Base-by-base conservation (phyloP, 2,329 filamentous ascomycete genomes). In the Seiridium cupressi region DNA sequence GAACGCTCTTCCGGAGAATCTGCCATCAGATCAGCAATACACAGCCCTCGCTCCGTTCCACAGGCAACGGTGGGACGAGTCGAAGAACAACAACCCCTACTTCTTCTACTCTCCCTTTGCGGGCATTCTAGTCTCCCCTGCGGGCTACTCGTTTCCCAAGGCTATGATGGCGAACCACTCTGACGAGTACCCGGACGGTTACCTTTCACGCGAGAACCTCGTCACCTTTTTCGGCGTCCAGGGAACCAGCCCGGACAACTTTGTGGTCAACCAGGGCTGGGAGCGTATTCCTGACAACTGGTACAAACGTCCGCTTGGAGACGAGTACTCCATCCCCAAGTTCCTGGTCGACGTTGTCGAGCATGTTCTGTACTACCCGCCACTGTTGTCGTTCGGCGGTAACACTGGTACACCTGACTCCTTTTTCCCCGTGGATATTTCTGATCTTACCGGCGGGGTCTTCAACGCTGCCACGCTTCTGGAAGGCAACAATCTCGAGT, bases 101-200 rank as follows among this genome's bases (percentile, higher is more conserved):
- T 70, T 71, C 62, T 73, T 67, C 62, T 68, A 66, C 59, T 69
- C 62, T 7, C 70, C 72, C 35, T 66, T 70, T 54, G 64, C 61
- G 51, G 67, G 68, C 11, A 48, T 71, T 18, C 34, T 69, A 11
- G 70, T 70, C 42, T 60, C 56, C 8, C 66, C 63, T 35, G 70
- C 68, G 11, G 70, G 62, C 9, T 71, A 68, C 56, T 64, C 64
- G 5, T 73, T 74, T 55, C 60, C 69, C 44, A 67, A 66, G 58
- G 63, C 67, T 9, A 67, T 72, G 57, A 70, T 74, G 60, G 68
- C 74, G 10, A 81, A 81, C 61, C 72, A 80, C 51, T 77, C 77
- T 0, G 56, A 40, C 6, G 40, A 42, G 4, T 42, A 55, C n/a
- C 51, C 54, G 5, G 54, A 57, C 18, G 54, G 54, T 26, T 46